These are phyloP conservation scores for Trebouxiophyceae sp. DNA, from an alignment of 163 green algal genomes.

Conservation along the genomic window DNA sequence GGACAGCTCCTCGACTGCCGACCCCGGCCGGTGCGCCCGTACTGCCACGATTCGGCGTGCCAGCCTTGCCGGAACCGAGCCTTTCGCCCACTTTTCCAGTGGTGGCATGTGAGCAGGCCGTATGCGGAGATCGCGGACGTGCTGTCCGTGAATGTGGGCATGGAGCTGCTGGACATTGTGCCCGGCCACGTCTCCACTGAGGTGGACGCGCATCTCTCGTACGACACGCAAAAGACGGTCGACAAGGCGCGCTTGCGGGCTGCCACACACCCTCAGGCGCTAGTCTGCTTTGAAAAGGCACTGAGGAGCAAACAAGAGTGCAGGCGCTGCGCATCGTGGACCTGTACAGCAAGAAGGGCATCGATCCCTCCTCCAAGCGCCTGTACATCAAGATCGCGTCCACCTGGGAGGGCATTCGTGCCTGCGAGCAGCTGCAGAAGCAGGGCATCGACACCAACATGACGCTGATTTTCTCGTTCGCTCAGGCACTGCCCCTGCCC, in stretches of 20 bases:
- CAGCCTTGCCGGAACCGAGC: not conserved
- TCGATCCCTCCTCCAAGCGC: conserved; percentile 37
- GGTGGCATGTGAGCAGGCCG: conserved; percentile 25
- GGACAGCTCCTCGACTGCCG: no score
- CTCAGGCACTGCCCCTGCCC: conserved; percentile 43
- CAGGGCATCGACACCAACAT: conserved; percentile 88
- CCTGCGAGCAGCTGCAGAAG: conserved; percentile 68
- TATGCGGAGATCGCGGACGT: conserved; percentile 55
- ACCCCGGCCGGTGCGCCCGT: no score
- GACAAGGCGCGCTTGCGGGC: conserved; percentile 36
- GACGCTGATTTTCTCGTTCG: conserved; percentile 87
- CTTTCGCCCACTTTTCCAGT: not conserved
- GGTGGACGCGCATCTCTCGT: conserved; percentile 71
- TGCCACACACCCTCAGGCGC: no score
- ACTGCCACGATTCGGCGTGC: not conserved
- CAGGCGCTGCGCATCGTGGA: conserved; percentile 58
- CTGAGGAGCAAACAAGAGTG: no score
- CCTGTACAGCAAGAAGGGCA: conserved; percentile 57
- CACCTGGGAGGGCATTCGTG: conserved; percentile 85
- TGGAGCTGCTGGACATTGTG: conserved; percentile 69
- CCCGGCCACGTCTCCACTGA: conserved; percentile 77
- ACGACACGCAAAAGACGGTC: conserved; percentile 49
- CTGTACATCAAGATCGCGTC: conserved; percentile 84
- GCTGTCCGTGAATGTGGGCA: conserved; percentile 68
- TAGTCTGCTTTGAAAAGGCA: no score